Evolutionary conservation across 2,329 filamentous ascomycete species (phyloP), one percentile per base, ranked within the genome.

Genomic region (Fusarium nurragi): DNA sequence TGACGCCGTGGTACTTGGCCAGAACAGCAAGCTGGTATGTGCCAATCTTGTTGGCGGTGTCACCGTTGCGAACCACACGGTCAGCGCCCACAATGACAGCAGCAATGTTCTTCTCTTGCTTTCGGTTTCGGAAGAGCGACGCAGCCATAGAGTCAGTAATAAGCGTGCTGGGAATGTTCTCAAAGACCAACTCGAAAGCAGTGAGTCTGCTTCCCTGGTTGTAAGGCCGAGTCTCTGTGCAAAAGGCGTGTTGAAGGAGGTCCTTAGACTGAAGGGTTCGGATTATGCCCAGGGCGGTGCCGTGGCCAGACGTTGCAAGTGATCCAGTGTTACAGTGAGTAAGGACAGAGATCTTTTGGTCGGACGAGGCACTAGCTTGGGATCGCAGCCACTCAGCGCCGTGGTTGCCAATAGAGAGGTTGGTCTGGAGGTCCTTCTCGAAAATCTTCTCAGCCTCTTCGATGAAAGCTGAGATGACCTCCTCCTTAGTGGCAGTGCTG

Each of bases 271-370:
- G 86, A 6, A 99, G 83, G 6, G 91, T 92, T 55, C 95, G 91
- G 69, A 99, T 93, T 47, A 99, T 95, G 21, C 95, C 95, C 4
- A 99, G 83, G 0, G 95, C 95, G 12, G 95, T 99, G 48, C 95
- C 95, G 75, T 98, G 97, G n/a, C 95, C 95, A 16, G 95, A 97
- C 2, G 95, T 99, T 23, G 95, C 95, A 30, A 99, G 88, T 19
- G 94, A 97, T 25, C 95, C 95, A 21, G 95, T 99, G 77, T 99
- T 99, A 83, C 95, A 99, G 78, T 99, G 96, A 12, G 95, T 99
- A 68, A 99, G 80, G 39, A 99, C 90, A n/a, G 92, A 92, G 44
- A 97, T 70, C 53, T 76, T 68, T 75, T 82, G 72, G 65, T 84
- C 76, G 64, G 78, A 45, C 37, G 83, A 75, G 74, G 83, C 77